Conservation (phyloP, 148 eudicot genomes). For the Fallopia convolvulus region DNA sequence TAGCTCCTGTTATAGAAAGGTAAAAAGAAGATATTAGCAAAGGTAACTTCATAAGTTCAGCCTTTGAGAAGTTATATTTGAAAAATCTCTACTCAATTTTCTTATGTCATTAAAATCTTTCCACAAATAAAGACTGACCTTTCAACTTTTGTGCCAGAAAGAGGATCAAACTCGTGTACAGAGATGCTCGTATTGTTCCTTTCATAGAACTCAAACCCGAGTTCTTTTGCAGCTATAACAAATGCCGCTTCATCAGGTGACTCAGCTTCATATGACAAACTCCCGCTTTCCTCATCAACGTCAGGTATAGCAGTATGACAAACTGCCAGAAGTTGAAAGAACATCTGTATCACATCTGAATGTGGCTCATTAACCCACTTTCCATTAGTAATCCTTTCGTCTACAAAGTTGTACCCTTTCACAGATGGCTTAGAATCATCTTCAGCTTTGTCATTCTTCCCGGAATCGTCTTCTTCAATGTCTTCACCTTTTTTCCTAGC, state of each 20-base stretch:
- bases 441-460: constrained; percentile 13
- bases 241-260: constrained; percentile 70
- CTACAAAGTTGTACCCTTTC: constrained; percentile 56
- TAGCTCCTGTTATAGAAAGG: constrained; percentile 26
- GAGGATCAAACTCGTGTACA: constrained; percentile 43
- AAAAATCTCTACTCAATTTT: not conserved
- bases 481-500: constrained; percentile 36
- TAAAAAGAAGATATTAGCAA: not conserved
- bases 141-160: constrained; percentile 26
- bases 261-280: constrained; percentile 55
- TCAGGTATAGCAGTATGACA: constrained; percentile 72
- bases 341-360: constrained; percentile 40
- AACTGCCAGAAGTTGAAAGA: constrained; percentile 48
- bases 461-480: constrained; percentile 5
- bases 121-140: constrained; percentile 22
- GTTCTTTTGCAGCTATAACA: constrained; percentile 55
- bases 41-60: not conserved
- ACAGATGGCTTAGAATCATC: constrained; percentile 18
- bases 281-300: constrained; percentile 38
- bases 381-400: constrained; percentile 43
- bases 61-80: not conserved
- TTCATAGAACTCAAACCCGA: constrained; percentile 57
- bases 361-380: constrained; percentile 44
- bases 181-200: constrained; percentile 46
- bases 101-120: not conserved